Evolutionary conservation across 768 basidiomycete genomes (phyloP), one percentile per base, ranked within the genome.

Genomic region (Tylopilus plumbeoviolaceoides): DNA sequence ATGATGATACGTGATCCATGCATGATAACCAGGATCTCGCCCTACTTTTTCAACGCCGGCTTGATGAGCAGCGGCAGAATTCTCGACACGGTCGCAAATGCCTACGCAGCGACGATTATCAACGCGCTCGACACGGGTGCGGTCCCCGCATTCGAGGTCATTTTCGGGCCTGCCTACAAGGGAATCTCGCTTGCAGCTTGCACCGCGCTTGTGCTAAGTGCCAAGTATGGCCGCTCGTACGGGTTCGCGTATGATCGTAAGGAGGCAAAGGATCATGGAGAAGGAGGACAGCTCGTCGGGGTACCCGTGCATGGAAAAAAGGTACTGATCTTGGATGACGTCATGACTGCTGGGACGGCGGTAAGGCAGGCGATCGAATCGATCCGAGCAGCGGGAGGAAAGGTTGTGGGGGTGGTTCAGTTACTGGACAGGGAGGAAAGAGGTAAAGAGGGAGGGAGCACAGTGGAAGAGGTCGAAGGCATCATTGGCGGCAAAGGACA

Each of bases 101-200:
- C 94, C 5, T 98, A 95, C 60, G 91, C 95, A 3, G 71, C 84
- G 1, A 87, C 89, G 12, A 89, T 98, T 63, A 79, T 88, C 0
- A 71, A 74, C 8, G 72, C 75, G 39, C 50, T 66, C 42, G 60
- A 66, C 7, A 56, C 57, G 47, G 59, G 21, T 38, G 62, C 46
- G 10, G 52, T 78, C 7, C 72, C 75, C 1, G 43, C 63, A 25
- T 84, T 95, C 61, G 91, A 95, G 60, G 80, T 98, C 42, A 78
- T 98, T 31, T 97, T 98, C 61, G 95, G 95, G 0, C 95, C 95
- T 1, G 95, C 95, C 3, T 98, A 98, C 75, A 98, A 98, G 73
- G 95, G 93, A 23, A 98, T 98, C 64, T 81, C 94, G 0, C 83
- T 99, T 47, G 95, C 94, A 0, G 88, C 95, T 0, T 80, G 87